phyloP scores from a whole-genome alignment of 208 protist species.

The Porcisia hertigi region DNA sequence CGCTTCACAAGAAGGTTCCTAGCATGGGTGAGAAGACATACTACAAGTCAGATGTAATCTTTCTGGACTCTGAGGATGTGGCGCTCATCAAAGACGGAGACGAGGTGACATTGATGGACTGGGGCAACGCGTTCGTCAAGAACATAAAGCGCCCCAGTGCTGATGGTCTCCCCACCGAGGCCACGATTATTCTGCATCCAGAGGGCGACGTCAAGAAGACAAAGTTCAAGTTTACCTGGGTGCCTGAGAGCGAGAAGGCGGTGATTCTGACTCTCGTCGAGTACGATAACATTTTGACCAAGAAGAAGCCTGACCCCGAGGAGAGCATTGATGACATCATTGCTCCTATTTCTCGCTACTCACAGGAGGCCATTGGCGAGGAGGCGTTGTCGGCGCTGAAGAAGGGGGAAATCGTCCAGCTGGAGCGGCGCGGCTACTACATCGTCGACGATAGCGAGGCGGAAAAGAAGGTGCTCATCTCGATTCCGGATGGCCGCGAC shows the following conservation, averaged over 20 bases:
- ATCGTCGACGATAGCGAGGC: conserved; percentile 90
- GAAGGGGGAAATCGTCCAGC: conserved; percentile 94
- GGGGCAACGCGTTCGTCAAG: conserved; percentile 95
- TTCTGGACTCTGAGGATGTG: conserved; percentile 95
- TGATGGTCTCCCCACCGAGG: conserved; percentile 55
- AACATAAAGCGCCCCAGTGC: conserved; percentile 60
- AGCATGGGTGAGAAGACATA: conserved; percentile 93
- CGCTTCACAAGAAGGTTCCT: conserved; percentile 95
- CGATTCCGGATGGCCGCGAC: conserved; percentile 88
- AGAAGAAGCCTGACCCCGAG: conserved; percentile 95
- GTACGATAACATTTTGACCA: conserved; percentile 97
- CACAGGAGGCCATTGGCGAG: conserved; percentile 85
- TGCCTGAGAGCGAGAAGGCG: conserved; percentile 80
- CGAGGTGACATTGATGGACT: conserved; percentile 99
- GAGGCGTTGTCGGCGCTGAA: conserved; percentile 85
- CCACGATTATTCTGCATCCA: conserved; percentile 83
- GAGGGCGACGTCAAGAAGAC: conserved; percentile 97
- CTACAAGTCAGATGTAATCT: conserved; percentile 87
- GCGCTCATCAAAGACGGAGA: conserved; percentile 89
- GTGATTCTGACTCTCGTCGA: conserved; percentile 85
- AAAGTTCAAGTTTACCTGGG: conserved; percentile 98
- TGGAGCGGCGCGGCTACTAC: conserved; percentile 98
- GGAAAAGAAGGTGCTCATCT: conserved; percentile 69
- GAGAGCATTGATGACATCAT: conserved; percentile 93
- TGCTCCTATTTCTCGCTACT: conserved; percentile 85